Evolutionary conservation across 169 alveolate species (phyloP).

Genomic region (Pseudocohnilembus persalinus): DNA sequence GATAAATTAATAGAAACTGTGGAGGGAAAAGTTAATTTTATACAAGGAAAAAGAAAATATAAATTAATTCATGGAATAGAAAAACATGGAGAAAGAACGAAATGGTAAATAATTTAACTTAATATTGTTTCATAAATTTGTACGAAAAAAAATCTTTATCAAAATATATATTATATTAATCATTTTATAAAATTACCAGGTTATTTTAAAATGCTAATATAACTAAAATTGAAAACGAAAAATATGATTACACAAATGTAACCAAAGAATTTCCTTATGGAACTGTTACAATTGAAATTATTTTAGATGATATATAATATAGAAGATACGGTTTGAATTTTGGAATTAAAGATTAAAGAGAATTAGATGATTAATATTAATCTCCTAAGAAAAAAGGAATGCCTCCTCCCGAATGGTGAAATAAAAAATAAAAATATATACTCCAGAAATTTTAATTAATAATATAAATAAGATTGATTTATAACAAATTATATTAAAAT

Average conservation of each 20-base stretch:
- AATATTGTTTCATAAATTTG: slow-evolving; percentile 17
- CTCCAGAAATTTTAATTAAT: too few species aligned
- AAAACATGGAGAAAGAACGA: slow-evolving; percentile 40
- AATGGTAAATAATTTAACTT: slow-evolving; percentile 63
- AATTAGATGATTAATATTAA: not conserved
- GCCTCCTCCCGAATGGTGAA: slow-evolving; percentile 53
- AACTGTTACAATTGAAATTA: slow-evolving; percentile 25
- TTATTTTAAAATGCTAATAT: slow-evolving; percentile 41
- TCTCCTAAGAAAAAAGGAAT: slow-evolving; percentile 31
- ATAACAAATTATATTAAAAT: too few species aligned
- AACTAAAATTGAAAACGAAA: slow-evolving; percentile 35
- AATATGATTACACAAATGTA: slow-evolving; percentile 20
- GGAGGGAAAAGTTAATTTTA: slow-evolving; percentile 29
- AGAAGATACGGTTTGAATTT: slow-evolving; percentile 52
- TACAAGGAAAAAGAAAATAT: slow-evolving; percentile 39
- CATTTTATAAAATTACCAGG: not conserved
- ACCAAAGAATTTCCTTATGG: slow-evolving; percentile 38
- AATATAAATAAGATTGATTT: too few species aligned
- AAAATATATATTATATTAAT: not conserved
- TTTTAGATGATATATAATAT: slow-evolving; percentile 56
- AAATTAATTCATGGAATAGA: slow-evolving; percentile 29
- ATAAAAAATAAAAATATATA: too few species aligned
- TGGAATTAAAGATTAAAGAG: slow-evolving; percentile 15
- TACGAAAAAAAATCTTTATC: not conserved
- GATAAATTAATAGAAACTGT: slow-evolving; percentile 43